phyloP scores from a whole-genome alignment of 2,329 filamentous ascomycete genomes.

The Tolypocladium sp. region DNA sequence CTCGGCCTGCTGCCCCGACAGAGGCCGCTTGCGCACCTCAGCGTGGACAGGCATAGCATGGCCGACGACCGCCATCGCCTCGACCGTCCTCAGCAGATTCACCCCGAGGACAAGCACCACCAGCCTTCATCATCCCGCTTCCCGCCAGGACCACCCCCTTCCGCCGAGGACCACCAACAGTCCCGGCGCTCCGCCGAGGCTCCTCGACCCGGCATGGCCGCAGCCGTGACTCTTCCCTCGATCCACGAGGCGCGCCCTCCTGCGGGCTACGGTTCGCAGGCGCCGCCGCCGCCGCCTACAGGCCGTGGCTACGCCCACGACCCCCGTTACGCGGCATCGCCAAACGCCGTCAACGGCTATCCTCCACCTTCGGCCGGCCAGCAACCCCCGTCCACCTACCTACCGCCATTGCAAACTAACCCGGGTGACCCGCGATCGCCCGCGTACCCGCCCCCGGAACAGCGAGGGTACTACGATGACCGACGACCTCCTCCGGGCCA shows the following conservation, averaged over 20 bases:
- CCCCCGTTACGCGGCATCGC: constrained; percentile 29
- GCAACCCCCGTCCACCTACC: constrained; percentile 20
- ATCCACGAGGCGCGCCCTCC: constrained; percentile 36
- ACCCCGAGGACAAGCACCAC: constrained; percentile 22
- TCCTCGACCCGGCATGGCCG: constrained; percentile 28
- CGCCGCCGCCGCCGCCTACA: constrained; percentile 6
- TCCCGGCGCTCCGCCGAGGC: constrained; percentile 8
- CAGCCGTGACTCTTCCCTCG: constrained; percentile 37
- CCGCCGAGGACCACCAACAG: not conserved
- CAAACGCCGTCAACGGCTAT: constrained; percentile 37
- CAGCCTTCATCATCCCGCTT: constrained; percentile 2
- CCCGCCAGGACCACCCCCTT: constrained; percentile 1
- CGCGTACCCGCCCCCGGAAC: constrained; percentile 29
- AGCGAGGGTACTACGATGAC: constrained; percentile 27
- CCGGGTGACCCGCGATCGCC: constrained; percentile 22
- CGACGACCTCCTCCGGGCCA: constrained; percentile 19
- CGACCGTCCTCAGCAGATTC: constrained; percentile 24
- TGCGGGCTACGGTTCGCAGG: constrained; percentile 17
- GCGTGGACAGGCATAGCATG: constrained; percentile 21
- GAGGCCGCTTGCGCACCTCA: constrained; percentile 13
- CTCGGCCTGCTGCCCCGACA: constrained; percentile 11
- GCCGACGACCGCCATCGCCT: constrained; percentile 28
- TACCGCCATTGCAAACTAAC: constrained; percentile 26
- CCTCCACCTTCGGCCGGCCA: constrained; percentile 26
- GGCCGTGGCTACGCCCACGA: constrained; percentile 23